phyloP scores from a whole-genome alignment of 2,329 filamentous ascomycete species.

The Biscogniauxia marginata region DNA sequence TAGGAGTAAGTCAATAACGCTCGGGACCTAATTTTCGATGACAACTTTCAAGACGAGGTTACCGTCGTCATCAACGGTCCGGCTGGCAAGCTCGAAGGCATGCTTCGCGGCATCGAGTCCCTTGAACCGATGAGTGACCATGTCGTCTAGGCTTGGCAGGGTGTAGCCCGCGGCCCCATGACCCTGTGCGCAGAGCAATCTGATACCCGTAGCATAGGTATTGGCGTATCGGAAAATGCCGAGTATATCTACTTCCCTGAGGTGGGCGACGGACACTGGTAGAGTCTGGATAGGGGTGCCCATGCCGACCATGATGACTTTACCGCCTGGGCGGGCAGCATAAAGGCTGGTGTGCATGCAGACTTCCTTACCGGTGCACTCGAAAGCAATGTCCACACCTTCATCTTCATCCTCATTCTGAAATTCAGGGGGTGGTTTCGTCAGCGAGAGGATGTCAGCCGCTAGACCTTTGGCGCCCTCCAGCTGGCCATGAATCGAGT shows the following conservation, averaged over 20 bases:
- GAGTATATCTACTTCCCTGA: conserved; percentile 73
- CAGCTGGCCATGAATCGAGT: conserved; percentile 46
- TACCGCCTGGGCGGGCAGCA: conserved; percentile 67
- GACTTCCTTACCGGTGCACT: conserved; percentile 73
- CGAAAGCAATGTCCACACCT: conserved; percentile 69
- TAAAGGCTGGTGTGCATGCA: conserved; percentile 76
- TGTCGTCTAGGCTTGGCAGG: conserved; percentile 63
- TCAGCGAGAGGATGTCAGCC: conserved; percentile 46
- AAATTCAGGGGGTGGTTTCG: conserved; percentile 31
- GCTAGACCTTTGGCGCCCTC: conserved; percentile 51
- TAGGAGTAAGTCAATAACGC: too few species aligned
- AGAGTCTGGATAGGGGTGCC: conserved; percentile 74
- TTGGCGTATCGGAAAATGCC: conserved; percentile 77
- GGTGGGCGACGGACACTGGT: conserved; percentile 68
- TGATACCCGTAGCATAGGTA: conserved; percentile 71
- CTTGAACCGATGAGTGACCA: conserved; percentile 72
- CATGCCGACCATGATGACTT: conserved; percentile 77
- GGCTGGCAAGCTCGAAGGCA: conserved; percentile 69
- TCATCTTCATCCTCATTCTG: conserved; percentile 56
- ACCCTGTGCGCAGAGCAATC: conserved; percentile 50
- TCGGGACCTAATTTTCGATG: conserved; percentile 47
- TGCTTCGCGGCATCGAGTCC: conserved; percentile 60
- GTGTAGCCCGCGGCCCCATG: conserved; percentile 39
- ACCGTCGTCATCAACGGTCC: conserved; percentile 65
- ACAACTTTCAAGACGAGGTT: conserved; percentile 73